Conservation (phyloP, 2,329 filamentous ascomycete genomes). For the Penicillium digitatum region DNA sequence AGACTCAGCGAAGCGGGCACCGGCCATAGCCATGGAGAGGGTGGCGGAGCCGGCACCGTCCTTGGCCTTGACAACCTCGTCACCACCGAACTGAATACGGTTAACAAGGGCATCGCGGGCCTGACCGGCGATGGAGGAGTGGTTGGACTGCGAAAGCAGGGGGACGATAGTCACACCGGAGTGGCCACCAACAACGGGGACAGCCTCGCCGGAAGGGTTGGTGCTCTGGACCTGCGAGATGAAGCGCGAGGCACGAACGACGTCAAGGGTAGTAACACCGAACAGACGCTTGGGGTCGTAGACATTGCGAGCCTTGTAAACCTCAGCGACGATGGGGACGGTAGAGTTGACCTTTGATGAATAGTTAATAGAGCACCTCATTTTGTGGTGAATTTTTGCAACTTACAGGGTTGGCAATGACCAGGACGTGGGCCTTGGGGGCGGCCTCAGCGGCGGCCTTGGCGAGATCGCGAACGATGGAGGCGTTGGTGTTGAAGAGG, state of each 20-base stretch:
- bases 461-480: slow-evolving; percentile 96
- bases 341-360: slow-evolving; percentile 82
- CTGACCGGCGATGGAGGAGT: slow-evolving; percentile 76
- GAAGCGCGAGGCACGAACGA: slow-evolving; percentile 96
- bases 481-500: slow-evolving; percentile 99
- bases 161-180: slow-evolving; percentile 97
- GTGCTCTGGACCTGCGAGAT: slow-evolving; percentile 89
- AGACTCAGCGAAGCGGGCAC: slow-evolving; percentile 79
- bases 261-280: slow-evolving; percentile 98
- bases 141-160: slow-evolving; percentile 88
- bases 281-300: slow-evolving; percentile 99
- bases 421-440: slow-evolving; percentile 89
- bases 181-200: slow-evolving; percentile 96
- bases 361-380: not conserved
- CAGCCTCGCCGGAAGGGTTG: slow-evolving; percentile 88
- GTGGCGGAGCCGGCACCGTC: slow-evolving; percentile 95
- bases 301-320: slow-evolving; percentile 91
- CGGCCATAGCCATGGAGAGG: slow-evolving; percentile 97
- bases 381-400: not conserved
- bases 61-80: slow-evolving; percentile 99
- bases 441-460: slow-evolving; percentile 85
- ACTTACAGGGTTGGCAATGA: slow-evolving; percentile 92
- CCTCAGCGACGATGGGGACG: slow-evolving; percentile 93
- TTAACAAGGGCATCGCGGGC: slow-evolving; percentile 73
- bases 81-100: slow-evolving; percentile 97